Base-by-base conservation (phyloP, 805 yeast genomes). In the Lachancea quebecensis region DNA sequence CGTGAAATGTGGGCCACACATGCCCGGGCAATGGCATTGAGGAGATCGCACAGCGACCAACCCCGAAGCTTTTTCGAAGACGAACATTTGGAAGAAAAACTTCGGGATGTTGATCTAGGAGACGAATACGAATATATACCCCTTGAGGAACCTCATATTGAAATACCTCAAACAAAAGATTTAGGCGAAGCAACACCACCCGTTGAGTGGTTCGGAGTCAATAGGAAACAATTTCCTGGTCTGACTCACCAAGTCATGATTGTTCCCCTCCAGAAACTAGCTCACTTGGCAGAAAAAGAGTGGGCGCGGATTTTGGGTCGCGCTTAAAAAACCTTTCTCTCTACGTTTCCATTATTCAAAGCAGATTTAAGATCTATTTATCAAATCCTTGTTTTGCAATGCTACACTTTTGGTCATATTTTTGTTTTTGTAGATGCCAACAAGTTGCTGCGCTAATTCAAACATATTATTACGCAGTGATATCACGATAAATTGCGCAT, bases 101-200 rank as follows among this genome's bases (percentile, higher is more conserved):
- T 77, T 35, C 75, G 70, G 49, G 75, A 71, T 45, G 75, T 72
- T 21, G 78, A 71, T 44, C 52, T 57, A 34, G 47, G 47, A 11
- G 39, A 50, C 12, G 78, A 74, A 44, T 63, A 68, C 32, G 67
- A 67, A 35, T 86, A 74, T 55, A 61, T 60, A 0, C 78, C 98
- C 0, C 57, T 85, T 10, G 79, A 74, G 32, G 85, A 84, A 10
- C 96, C 97, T 0, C 70, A 77, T 6, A 88, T 93, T 32, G 95
- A 85, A 50, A 85, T 93, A 15, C 98, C 98, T 2, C 91, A 83
- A 53, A 70, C 93, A 57, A 81, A 80, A 57, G 98, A 93, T 57
- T 72, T 93, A 56, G 98, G 99, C 21, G 90, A 84, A 65, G 98
- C 97, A 1, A 93, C 99, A 0, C 99, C 99, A 1, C 99, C 99